phyloP scores from a whole-genome alignment of 2,329 filamentous ascomycete genomes.

The Colletotrichum sp. region DNA sequence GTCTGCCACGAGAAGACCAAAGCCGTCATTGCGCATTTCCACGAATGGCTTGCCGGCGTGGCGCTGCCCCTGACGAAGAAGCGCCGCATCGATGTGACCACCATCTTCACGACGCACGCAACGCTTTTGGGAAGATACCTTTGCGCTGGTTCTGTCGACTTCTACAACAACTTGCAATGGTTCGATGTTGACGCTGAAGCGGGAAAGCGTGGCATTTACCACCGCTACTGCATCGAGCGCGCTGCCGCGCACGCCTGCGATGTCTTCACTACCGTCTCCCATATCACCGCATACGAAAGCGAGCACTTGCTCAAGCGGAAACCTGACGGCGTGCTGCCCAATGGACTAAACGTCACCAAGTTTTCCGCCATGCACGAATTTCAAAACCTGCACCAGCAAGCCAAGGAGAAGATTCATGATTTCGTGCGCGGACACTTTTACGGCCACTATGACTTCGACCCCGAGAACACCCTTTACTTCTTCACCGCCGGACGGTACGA shows the following conservation, averaged over 20 bases:
- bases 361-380: slow-evolving; percentile 99
- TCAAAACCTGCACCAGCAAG: slow-evolving; percentile 95
- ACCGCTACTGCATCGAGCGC: slow-evolving; percentile 97
- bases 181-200: slow-evolving; percentile 97
- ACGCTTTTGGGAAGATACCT: slow-evolving; percentile 95
- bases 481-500: slow-evolving; percentile 98
- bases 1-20: slow-evolving; percentile 90
- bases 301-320: slow-evolving; percentile 98
- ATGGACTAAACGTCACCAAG: slow-evolving; percentile 97
- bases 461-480: slow-evolving; percentile 96
- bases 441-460: slow-evolving; percentile 95
- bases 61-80: slow-evolving; percentile 91
- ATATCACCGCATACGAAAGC: slow-evolving; percentile 98
- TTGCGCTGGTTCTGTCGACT: slow-evolving; percentile 96
- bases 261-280: slow-evolving; percentile 98
- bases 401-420: slow-evolving; percentile 97
- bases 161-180: slow-evolving; percentile 98
- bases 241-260: slow-evolving; percentile 90
- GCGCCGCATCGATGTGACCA: slow-evolving; percentile 93
- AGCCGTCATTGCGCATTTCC: slow-evolving; percentile 96
- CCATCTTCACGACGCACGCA: slow-evolving; percentile 98
- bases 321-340: slow-evolving; percentile 94
- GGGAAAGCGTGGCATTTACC: slow-evolving; percentile 97
- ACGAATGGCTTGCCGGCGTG: slow-evolving; percentile 97
- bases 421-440: slow-evolving; percentile 99